Evolutionary conservation across 2,329 filamentous ascomycete species (phyloP).

Genomic region (Lasiodiplodia citricola): DNA sequence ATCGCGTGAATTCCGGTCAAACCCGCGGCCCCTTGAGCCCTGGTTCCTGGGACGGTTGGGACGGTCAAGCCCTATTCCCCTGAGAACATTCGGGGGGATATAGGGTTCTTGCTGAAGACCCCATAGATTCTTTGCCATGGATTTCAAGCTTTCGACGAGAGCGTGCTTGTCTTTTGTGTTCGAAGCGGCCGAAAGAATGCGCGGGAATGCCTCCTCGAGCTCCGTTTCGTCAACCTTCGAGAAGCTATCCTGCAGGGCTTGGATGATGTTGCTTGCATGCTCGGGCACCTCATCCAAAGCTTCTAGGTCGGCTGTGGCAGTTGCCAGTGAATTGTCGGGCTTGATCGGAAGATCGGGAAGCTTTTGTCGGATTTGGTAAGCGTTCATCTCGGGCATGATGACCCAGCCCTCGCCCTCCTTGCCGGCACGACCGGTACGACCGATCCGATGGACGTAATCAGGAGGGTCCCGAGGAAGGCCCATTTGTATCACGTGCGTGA

Average conservation of each 20-base stretch:
- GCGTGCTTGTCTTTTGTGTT: constrained; percentile 42
- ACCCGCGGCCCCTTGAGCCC: too few species aligned
- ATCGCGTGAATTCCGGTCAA: too few species aligned
- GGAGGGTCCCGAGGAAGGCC: constrained; percentile 52
- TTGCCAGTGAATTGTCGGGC: constrained; percentile 58
- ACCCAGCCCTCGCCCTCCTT: constrained; percentile 76
- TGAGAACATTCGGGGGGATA: not conserved
- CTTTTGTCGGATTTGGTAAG: constrained; percentile 53
- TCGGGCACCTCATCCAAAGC: constrained; percentile 45
- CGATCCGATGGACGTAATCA: constrained; percentile 58
- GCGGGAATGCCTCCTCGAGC: not conserved
- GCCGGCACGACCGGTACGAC: constrained; percentile 67
- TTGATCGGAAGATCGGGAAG: constrained; percentile 63
- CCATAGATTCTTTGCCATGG: constrained; percentile 54
- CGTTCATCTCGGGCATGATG: constrained; percentile 63
- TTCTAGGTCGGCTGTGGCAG: constrained; percentile 51
- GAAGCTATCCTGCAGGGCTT: not conserved
- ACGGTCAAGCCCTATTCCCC: not conserved
- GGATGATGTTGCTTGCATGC: constrained; percentile 28
- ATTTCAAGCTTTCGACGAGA: constrained; percentile 52
- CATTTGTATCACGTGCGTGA: constrained; percentile 59
- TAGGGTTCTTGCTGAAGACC: constrained; percentile 47
- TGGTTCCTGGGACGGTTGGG: not conserved
- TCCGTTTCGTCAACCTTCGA: not conserved
- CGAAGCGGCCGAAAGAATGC: not conserved